A percentile compares a stretch with the other conserved stretches of the same genome.
Conservation (phyloP, 1,284 basidiomycete genomes). For the Anthracocystis panici-leucophaei region DNA sequence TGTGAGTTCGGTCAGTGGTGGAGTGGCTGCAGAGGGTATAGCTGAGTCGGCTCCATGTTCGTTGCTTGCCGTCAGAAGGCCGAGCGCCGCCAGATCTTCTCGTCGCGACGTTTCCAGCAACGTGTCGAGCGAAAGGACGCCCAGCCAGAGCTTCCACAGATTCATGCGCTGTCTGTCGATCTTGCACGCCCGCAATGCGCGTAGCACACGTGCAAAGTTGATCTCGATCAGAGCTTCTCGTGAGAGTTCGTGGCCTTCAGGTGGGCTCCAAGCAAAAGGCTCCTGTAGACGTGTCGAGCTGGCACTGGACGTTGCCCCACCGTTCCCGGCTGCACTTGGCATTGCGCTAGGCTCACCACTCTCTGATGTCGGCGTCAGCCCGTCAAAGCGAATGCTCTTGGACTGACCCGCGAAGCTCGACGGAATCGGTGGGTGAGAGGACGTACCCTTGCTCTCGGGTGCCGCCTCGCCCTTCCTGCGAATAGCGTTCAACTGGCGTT, state of each 20-base stretch:
- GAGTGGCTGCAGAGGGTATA: background rate
- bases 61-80: constrained; percentile 14
- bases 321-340: background rate
- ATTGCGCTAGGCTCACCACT: background rate
- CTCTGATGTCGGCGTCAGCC: background rate
- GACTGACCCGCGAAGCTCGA: constrained; percentile 18
- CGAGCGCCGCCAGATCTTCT: constrained; percentile 41
- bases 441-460: background rate
- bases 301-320: background rate
- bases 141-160: constrained; percentile 66
- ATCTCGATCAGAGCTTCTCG: constrained; percentile 63
- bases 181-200: constrained; percentile 60
- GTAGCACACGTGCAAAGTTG: constrained; percentile 58
- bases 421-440: constrained; percentile 28
- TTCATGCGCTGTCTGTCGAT: constrained; percentile 62
- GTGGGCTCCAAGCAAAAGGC: constrained; percentile 14
- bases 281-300: constrained; percentile 17
- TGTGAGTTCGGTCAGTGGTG: constrained; percentile 8
- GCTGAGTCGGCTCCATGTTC: constrained; percentile 11
- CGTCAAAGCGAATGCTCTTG: constrained; percentile 30
- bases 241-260: constrained; percentile 51
- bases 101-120: constrained; percentile 29
- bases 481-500: constrained; percentile 23
- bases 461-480: constrained; percentile 6
- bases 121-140: constrained; percentile 40